Percentiles rank a stretch among this genome's conserved stretches.
These are phyloP conservation scores for Ramichloridium luteum DNA, from an alignment of 2,329 filamentous ascomycete genomes.

Conservation along the genomic window DNA sequence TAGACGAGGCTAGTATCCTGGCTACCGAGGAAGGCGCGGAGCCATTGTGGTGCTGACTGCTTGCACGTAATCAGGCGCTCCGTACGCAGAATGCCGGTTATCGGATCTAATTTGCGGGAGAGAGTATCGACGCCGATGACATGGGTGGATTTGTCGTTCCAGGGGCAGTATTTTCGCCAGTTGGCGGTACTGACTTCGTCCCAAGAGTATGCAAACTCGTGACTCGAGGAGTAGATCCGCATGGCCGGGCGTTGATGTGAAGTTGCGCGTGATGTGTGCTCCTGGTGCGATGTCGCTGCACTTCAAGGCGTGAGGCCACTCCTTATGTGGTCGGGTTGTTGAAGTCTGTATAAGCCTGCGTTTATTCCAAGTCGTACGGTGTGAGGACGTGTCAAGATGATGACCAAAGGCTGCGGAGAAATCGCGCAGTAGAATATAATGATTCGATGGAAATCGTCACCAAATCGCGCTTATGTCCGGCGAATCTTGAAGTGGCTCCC, in stretches of 20 bases:
- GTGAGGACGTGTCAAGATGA: too few species aligned
- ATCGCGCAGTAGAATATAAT: too few species aligned
- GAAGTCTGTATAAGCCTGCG: too few species aligned
- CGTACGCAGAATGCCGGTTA: constrained; percentile 57
- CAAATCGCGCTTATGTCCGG: too few species aligned
- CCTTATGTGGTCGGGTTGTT: too few species aligned
- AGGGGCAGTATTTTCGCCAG: constrained; percentile 97
- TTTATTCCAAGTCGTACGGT: too few species aligned
- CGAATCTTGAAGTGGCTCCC: too few species aligned
- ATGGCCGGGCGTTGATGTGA: too few species aligned
- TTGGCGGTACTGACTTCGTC: constrained; percentile 94
- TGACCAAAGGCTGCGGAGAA: too few species aligned
- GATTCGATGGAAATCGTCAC: too few species aligned
- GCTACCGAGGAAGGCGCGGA: constrained; percentile 62
- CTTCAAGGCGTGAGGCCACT: background rate
- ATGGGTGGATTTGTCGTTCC: constrained; percentile 97
- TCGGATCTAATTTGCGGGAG: constrained; percentile 53
- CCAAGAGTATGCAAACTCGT: constrained; percentile 96
- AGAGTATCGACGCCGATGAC: constrained; percentile 92
- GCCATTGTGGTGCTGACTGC: constrained; percentile 63
- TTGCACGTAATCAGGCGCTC: constrained; percentile 55
- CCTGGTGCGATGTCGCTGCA: background rate
- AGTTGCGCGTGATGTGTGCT: background rate
- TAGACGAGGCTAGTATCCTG: constrained; percentile 78
- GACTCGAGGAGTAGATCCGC: constrained; percentile 88